Evolutionary conservation across 352 stramenopile genomes (phyloP).

Genomic region (Thraustochytrium sp.): DNA sequence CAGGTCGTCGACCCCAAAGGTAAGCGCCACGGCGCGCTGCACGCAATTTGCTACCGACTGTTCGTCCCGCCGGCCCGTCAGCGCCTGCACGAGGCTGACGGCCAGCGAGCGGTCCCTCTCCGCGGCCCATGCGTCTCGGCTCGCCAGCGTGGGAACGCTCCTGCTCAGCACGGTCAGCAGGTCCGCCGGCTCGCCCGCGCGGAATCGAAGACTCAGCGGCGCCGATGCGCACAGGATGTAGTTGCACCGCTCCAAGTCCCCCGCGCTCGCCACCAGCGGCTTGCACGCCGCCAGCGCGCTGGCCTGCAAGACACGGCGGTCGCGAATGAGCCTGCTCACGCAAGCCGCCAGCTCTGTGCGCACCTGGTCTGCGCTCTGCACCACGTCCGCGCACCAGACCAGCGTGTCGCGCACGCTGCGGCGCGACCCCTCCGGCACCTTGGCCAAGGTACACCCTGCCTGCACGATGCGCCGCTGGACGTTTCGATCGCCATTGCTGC

Average conservation of each 20-base stretch:
- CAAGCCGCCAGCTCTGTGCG: background rate
- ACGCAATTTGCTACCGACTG: too few relatives aligned
- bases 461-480: background rate
- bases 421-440: background rate
- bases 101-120: background rate
- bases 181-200: background rate
- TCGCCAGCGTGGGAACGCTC: background rate
- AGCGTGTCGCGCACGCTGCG: background rate
- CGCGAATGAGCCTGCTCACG: background rate
- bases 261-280: background rate
- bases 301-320: background rate
- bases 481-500: background rate
- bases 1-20: background rate
- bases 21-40: background rate
- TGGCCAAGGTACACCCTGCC: background rate
- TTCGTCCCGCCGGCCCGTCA: too few relatives aligned
- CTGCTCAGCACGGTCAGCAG: background rate
- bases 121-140: background rate
- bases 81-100: background rate
- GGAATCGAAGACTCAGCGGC: background rate
- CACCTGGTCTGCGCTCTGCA: background rate
- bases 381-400: background rate
- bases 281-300: background rate
- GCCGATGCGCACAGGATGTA: background rate
- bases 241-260: background rate